Base-by-base conservation (phyloP, 2,329 filamentous ascomycete genomes). In the Eutypella sp. region DNA sequence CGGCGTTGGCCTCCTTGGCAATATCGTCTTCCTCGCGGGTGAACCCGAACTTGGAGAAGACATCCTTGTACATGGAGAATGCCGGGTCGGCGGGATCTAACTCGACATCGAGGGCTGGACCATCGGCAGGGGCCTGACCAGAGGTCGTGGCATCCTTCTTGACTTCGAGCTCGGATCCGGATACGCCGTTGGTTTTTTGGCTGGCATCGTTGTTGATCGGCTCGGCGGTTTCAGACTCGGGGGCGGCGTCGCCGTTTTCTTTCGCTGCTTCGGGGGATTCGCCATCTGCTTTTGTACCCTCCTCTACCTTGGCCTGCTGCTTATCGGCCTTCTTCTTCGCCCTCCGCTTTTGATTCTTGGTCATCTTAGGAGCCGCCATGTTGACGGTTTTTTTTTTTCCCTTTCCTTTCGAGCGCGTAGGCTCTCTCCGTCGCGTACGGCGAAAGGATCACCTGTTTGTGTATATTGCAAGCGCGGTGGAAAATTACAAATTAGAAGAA, bases 301-400 rank as follows among this genome's bases (percentile, higher is more conserved):
- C 79, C 58, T 82, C 72, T 65, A 78, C 71, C 43, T 77, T 70
- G 55, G 80, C 69, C 60, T 83, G 83, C 72, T 95, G 83, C 72
- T 95, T 95, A 64, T 89, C 82, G 59, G 89, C 87, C 83, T 96
- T 96, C 80, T 93, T 96, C 75, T 92, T 91, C 41, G 89, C 87
- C 66, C 92, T 84, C 66, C 90, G 82, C 74, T 91, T 85, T 70
- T 95, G 89, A 70, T 96, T 96, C 75, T 96, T 97, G 66, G 86
- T 90, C 74, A 86, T 83, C 73, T 92, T 95, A 56, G 76, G 68
- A 54, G 73, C 67, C 60, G 79, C 80, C 81, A 84, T 85, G 62
- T 66, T 73, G 68, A 56, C 49, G 31, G 39, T 44, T 27, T 20
- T 37, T n/a, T n/a, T n/a, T n/a, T n/a, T n/a, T n/a, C n/a, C n/a